phyloP scores from a whole-genome alignment of 495 filamentous ascomycete genomes.

The Aspergillus heteromorphus region DNA sequence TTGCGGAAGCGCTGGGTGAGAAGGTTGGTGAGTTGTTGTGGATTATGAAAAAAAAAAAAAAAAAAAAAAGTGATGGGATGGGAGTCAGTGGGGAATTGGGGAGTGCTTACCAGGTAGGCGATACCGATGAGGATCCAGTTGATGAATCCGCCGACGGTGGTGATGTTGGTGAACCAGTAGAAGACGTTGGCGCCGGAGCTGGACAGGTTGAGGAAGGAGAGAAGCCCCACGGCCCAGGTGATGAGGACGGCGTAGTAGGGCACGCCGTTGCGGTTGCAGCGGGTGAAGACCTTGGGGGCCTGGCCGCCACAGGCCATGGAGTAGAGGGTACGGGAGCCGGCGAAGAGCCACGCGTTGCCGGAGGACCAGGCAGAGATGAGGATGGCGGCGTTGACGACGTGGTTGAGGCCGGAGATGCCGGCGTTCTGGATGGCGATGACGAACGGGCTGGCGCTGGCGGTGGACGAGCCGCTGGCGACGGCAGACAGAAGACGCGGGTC shows the following conservation, averaged over 20 bases:
- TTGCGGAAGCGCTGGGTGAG: conserved; percentile 37
- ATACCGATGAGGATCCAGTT: conserved; percentile 45
- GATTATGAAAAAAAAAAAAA: too few species aligned
- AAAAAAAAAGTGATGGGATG: too few species aligned
- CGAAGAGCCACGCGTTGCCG: conserved; percentile 73
- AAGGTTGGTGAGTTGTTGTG: background rate
- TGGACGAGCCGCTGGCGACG: conserved; percentile 36
- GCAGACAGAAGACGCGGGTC: conserved; percentile 49
- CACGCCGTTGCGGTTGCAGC: conserved; percentile 40
- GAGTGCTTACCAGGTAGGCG: conserved; percentile 23
- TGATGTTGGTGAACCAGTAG: conserved; percentile 53
- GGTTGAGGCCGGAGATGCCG: conserved; percentile 57
- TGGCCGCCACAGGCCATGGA: conserved; percentile 65
- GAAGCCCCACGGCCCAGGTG: conserved; percentile 41
- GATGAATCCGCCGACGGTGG: conserved; percentile 55
- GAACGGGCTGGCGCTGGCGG: conserved; percentile 48
- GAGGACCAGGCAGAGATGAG: conserved; percentile 62
- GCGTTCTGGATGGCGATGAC: conserved; percentile 56
- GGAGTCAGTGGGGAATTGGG: too few species aligned
- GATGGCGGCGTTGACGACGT: conserved; percentile 72
- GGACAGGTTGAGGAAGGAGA: conserved; percentile 46
- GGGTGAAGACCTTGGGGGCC: conserved; percentile 51
- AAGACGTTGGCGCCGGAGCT: conserved; percentile 47
- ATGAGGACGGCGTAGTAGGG: conserved; percentile 44
- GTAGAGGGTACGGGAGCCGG: conserved; percentile 67